Evolutionary conservation across 352 stramenopile genomes (phyloP).

Genomic region (Phytophthora agathidicida): DNA sequence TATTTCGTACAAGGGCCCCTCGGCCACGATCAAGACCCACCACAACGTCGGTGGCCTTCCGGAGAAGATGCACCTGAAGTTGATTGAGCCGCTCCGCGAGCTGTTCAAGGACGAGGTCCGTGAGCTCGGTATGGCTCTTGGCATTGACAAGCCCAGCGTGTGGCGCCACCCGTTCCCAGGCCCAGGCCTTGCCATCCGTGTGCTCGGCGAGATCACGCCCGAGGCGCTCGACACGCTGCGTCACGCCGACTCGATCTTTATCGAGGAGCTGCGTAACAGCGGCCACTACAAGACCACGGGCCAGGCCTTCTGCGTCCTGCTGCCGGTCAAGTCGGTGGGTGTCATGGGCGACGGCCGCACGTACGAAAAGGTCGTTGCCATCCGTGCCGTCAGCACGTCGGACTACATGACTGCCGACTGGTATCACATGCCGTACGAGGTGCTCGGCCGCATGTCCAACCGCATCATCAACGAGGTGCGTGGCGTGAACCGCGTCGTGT

Average conservation of each 20-base stretch:
- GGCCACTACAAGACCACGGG: constrained; percentile 99
- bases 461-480: constrained; percentile 99
- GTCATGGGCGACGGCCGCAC: constrained; percentile 99
- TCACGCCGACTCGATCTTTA: constrained; percentile 98
- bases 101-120: constrained; percentile 99
- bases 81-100: constrained; percentile 99
- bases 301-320: constrained; percentile 98
- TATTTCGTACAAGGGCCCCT: constrained; percentile 98
- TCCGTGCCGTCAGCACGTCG: constrained; percentile 98
- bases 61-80: constrained; percentile 98
- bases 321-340: constrained; percentile 97
- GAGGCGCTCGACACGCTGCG: constrained; percentile 96
- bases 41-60: constrained; percentile 99
- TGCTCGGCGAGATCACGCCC: constrained; percentile 96
- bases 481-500: constrained; percentile 99
- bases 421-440: constrained; percentile 99
- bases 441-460: constrained; percentile 97
- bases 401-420: constrained; percentile 99
- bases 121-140: constrained; percentile 96
- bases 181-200: constrained; percentile 97
- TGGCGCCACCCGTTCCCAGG: constrained; percentile 99
- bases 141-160: constrained; percentile 97
- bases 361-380: constrained; percentile 96
- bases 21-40: constrained; percentile 99
- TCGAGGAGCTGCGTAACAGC: constrained; percentile 96